Conservation (phyloP, 306 rosid genomes). For the Malus domestica region DNA sequence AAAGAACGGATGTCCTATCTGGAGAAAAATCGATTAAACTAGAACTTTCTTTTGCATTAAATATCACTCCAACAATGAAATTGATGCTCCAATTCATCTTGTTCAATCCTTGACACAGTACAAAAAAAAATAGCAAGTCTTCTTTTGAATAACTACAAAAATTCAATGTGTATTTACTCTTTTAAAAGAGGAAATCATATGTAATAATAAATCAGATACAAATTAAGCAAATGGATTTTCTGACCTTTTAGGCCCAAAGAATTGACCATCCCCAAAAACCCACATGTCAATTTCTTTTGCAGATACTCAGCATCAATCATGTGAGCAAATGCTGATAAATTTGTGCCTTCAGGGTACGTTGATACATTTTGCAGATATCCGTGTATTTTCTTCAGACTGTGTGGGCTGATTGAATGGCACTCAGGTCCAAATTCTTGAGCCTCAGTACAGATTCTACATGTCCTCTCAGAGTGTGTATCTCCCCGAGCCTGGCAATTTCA, state of each 20-base stretch:
- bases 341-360: conserved; percentile 1
- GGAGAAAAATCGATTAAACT: background rate
- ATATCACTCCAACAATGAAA: too few relatives aligned
- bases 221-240: background rate
- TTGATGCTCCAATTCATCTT: background rate
- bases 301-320: conserved; percentile 10
- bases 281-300: conserved; percentile 2
- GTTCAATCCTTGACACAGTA: background rate
- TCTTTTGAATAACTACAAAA: background rate
- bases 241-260: conserved; percentile 6
- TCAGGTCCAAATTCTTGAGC: conserved; percentile 56
- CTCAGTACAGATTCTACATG: conserved; percentile 66
- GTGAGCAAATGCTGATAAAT: conserved; percentile 19
- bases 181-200: background rate
- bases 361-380: background rate
- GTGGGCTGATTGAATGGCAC: conserved; percentile 43
- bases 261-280: conserved; percentile 13
- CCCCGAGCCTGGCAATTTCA: conserved; percentile 75
- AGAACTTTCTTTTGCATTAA: too few relatives aligned
- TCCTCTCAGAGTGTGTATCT: conserved; percentile 64
- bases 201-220: background rate
- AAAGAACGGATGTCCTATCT: too few relatives aligned
- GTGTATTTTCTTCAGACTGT: conserved; percentile 41
- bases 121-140: background rate
- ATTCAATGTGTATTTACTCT: background rate